Evolutionary conservation across 2,329 filamentous ascomycete genomes (phyloP).

Genomic region (Albophoma yamanashiensis): DNA sequence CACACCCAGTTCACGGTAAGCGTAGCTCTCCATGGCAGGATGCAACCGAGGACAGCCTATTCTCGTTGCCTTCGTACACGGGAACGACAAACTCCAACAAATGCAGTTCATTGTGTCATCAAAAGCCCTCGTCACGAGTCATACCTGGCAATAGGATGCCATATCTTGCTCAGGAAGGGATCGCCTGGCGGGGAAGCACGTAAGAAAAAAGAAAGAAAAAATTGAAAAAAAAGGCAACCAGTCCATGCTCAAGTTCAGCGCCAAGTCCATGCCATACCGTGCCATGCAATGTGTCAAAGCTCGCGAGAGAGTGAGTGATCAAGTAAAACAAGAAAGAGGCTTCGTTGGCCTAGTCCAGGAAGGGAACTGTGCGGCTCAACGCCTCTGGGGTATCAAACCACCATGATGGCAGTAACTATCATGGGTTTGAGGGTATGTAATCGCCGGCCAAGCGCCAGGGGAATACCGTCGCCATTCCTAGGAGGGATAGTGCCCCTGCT

Average conservation of each 20-base stretch:
- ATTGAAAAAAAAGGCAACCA: background rate
- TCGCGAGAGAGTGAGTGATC: constrained; percentile 2
- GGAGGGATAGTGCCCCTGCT: constrained; percentile 23
- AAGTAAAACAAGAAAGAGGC: constrained; percentile 9
- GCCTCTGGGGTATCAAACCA: background rate
- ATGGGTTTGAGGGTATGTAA: background rate
- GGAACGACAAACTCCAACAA: background rate
- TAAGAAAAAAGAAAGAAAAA: background rate
- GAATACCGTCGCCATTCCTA: constrained; percentile 18
- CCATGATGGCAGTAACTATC: background rate
- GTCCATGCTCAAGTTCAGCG: constrained; percentile 15
- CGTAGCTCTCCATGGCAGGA: background rate
- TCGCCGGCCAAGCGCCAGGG: constrained; percentile 2
- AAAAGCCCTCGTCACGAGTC: background rate
- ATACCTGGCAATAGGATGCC: background rate
- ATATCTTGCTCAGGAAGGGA: background rate
- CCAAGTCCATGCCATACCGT: constrained; percentile 19
- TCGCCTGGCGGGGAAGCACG: background rate
- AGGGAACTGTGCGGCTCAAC: background rate
- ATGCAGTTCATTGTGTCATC: background rate
- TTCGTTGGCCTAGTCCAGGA: background rate
- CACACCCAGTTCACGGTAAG: background rate
- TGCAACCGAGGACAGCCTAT: background rate
- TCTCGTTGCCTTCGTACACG: background rate
- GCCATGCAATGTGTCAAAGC: constrained; percentile 13